Percentiles rank a stretch among this genome's conserved stretches.
phyloP scores from a whole-genome alignment of 148 eudicot species.

The Simmondsia chinensis region DNA sequence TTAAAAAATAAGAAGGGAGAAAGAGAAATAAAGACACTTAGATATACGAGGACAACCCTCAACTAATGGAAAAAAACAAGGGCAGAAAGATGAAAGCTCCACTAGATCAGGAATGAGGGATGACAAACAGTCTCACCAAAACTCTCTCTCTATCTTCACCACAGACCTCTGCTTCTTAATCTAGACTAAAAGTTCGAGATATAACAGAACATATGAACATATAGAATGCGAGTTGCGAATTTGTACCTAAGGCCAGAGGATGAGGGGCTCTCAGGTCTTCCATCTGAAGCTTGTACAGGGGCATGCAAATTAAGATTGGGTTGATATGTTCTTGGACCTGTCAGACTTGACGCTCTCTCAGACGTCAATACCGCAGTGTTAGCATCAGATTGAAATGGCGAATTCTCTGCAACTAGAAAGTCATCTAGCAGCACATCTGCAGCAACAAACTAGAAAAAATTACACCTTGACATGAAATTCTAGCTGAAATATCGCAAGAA shows the following conservation, averaged over 20 bases:
- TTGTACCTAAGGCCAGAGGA: slow-evolving; percentile 45
- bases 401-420: slow-evolving; percentile 73
- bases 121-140: no score
- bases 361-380: slow-evolving; percentile 31
- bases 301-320: slow-evolving; percentile 18
- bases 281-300: slow-evolving; percentile 25
- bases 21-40: no score
- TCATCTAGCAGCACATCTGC: slow-evolving; percentile 83
- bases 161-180: no score
- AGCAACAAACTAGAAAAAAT: slow-evolving; percentile 1
- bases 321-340: slow-evolving; percentile 33
- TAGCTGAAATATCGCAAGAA: background rate
- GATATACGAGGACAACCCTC: no score
- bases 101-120: no score
- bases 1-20: no score
- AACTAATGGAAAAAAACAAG: no score
- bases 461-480: background rate
- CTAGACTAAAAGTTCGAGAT: no score
- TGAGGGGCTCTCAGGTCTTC: slow-evolving; percentile 30
- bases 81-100: no score
- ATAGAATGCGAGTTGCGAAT: background rate
- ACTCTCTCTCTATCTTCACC: no score
- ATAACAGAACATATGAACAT: no score
- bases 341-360: slow-evolving; percentile 35
- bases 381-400: slow-evolving; percentile 46